A percentile compares a stretch with the other conserved stretches of the same genome.
phyloP scores from a whole-genome alignment of 305 asterid species.

The Stenogyne calaminthoides region DNA sequence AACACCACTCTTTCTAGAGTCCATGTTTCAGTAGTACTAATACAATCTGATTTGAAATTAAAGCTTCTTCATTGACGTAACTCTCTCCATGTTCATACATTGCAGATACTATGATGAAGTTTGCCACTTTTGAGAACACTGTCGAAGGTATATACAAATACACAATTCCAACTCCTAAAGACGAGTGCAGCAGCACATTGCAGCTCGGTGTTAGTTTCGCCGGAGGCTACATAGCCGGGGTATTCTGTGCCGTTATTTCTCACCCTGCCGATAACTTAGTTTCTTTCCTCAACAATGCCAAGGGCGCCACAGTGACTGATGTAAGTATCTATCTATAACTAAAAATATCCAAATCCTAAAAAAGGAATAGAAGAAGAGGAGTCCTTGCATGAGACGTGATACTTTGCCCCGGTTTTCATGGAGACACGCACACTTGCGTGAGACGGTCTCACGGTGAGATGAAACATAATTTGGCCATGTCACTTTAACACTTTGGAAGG shows the following conservation, averaged over 20 bases:
- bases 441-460: too few species aligned
- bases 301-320: slow-evolving; percentile 84
- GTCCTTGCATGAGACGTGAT: neutral
- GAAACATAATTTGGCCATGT: too few species aligned
- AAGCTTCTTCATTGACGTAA: neutral
- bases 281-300: slow-evolving; percentile 88
- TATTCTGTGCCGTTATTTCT: slow-evolving; percentile 75
- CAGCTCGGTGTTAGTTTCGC: slow-evolving; percentile 91
- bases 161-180: slow-evolving; percentile 76
- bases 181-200: slow-evolving; percentile 64
- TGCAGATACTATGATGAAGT: slow-evolving; percentile 96
- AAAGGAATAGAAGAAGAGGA: neutral
- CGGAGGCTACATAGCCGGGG: slow-evolving; percentile 83
- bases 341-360: neutral
- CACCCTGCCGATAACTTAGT: slow-evolving; percentile 96
- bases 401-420: too few species aligned
- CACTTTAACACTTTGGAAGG: too few species aligned
- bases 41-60: neutral
- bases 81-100: neutral
- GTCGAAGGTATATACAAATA: slow-evolving; percentile 74
- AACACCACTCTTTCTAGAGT: neutral
- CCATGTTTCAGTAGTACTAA: neutral
- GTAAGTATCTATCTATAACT: slow-evolving; percentile 41
- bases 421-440: too few species aligned
- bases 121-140: slow-evolving; percentile 79